These are phyloP conservation scores for Flaveria brownii DNA, from an alignment of 129 eudicot species.

Conservation along the genomic window DNA sequence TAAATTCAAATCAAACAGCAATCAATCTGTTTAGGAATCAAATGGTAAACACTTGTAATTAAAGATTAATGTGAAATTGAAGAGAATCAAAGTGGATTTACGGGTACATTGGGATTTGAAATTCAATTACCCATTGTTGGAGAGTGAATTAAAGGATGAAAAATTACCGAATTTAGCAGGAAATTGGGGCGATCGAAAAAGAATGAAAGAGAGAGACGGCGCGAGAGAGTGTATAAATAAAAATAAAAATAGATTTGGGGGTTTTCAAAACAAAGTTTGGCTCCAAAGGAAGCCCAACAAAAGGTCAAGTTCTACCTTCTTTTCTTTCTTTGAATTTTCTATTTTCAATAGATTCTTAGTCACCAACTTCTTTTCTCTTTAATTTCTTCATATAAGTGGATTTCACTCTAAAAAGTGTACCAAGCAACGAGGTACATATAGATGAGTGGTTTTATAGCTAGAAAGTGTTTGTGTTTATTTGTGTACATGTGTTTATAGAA, in stretches of 20 bases:
- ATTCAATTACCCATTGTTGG: not conserved
- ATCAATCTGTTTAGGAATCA: not conserved
- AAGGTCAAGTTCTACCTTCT: constrained; percentile 5
- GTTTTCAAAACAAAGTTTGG: constrained; percentile 39
- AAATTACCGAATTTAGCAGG: constrained; percentile 22
- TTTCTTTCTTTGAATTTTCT: constrained; percentile 7
- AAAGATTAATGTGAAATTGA: not conserved
- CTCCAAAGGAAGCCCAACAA: constrained; percentile 40
- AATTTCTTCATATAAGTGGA: too few relatives aligned
- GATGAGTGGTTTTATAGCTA: too few relatives aligned
- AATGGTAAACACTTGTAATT: not conserved
- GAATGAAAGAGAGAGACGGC: constrained; percentile 36
- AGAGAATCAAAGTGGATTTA: not conserved
- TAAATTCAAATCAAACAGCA: not conserved
- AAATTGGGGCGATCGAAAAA: constrained; percentile 19
- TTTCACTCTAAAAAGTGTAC: too few relatives aligned
- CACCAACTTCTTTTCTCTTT: not conserved
- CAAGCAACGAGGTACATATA: too few relatives aligned
- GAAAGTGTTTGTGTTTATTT: too few relatives aligned
- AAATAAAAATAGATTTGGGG: constrained; percentile 19
- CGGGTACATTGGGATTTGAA: not conserved
- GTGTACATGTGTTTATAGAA: too few relatives aligned
- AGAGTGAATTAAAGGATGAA: constrained; percentile 2
- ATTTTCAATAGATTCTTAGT: not conserved
- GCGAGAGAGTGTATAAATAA: constrained; percentile 23